These are phyloP conservation scores for Cairneyella variabilis DNA, from an alignment of 495 filamentous ascomycete genomes.

Conservation along the genomic window DNA sequence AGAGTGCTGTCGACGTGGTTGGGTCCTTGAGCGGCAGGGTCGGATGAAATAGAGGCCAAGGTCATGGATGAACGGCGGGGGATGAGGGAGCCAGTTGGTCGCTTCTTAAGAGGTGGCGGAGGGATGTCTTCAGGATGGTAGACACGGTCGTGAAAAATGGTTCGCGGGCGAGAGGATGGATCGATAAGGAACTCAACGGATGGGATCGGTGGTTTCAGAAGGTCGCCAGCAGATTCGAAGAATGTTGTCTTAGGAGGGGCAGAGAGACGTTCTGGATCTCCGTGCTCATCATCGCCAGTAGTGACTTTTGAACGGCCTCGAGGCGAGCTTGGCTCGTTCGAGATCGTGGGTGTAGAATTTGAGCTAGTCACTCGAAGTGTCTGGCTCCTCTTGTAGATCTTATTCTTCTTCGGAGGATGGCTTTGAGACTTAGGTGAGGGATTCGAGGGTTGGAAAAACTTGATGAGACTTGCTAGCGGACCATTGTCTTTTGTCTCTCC, in stretches of 20 bases:
- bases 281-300: conserved; percentile 27
- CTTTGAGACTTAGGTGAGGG: conserved; percentile 13
- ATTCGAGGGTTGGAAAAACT: conserved; percentile 22
- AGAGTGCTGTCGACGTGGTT: conserved; percentile 13
- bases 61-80: background rate
- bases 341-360: conserved; percentile 5
- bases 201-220: conserved; percentile 87
- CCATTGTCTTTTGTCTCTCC: conserved; percentile 8
- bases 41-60: background rate
- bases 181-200: conserved; percentile 75
- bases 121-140: conserved; percentile 94
- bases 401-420: conserved; percentile 46
- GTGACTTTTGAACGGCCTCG: conserved; percentile 17
- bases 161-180: conserved; percentile 75
- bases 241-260: conserved; percentile 90
- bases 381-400: conserved; percentile 76
- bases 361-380: conserved; percentile 40
- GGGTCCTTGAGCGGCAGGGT: background rate
- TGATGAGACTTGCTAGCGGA: conserved; percentile 21
- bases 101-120: conserved; percentile 63
- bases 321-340: background rate
- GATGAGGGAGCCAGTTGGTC: conserved; percentile 12
- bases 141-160: conserved; percentile 95
- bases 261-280: conserved; percentile 39
- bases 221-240: conserved; percentile 89